A percentile compares a stretch with the other conserved stretches of the same genome.
Evolutionary conservation across 2,329 filamentous ascomycete species (phyloP).

Genomic region (Xylariaceae sp.): DNA sequence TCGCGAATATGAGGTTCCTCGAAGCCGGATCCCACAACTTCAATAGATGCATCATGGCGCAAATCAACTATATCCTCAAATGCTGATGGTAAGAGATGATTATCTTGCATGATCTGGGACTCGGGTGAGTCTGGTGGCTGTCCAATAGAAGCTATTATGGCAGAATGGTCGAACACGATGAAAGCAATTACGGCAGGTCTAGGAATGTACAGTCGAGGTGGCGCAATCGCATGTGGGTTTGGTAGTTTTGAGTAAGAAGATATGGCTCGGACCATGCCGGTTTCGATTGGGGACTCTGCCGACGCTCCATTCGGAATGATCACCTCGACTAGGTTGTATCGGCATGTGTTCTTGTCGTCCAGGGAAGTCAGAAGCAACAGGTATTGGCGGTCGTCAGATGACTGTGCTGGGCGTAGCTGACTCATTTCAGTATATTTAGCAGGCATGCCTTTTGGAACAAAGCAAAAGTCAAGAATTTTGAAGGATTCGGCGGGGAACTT

Average conservation of each 20-base stretch:
- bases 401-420: conserved; percentile 47
- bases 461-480: conserved; percentile 76
- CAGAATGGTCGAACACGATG: conserved; percentile 71
- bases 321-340: conserved; percentile 74
- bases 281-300: conserved; percentile 35
- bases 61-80: conserved; percentile 90
- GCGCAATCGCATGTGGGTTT: conserved; percentile 38
- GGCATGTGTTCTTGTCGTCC: conserved; percentile 46
- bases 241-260: conserved; percentile 58
- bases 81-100: conserved; percentile 56
- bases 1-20: conserved; percentile 50
- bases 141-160: conserved; percentile 72
- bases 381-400: conserved; percentile 52
- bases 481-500: conserved; percentile 56
- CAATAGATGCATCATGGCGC: conserved; percentile 58
- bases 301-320: conserved; percentile 50
- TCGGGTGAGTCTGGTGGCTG: conserved; percentile 67
- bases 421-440: conserved; percentile 48
- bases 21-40: conserved; percentile 60
- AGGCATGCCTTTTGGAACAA: conserved; percentile 54
- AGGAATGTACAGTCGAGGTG: conserved; percentile 72
- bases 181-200: conserved; percentile 77
- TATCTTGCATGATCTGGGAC: conserved; percentile 68
- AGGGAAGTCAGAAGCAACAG: conserved; percentile 60
- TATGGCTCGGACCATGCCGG: conserved; percentile 67